Conservation (phyloP, 2,329 filamentous ascomycete genomes). For the Cercospora citrullina region DNA sequence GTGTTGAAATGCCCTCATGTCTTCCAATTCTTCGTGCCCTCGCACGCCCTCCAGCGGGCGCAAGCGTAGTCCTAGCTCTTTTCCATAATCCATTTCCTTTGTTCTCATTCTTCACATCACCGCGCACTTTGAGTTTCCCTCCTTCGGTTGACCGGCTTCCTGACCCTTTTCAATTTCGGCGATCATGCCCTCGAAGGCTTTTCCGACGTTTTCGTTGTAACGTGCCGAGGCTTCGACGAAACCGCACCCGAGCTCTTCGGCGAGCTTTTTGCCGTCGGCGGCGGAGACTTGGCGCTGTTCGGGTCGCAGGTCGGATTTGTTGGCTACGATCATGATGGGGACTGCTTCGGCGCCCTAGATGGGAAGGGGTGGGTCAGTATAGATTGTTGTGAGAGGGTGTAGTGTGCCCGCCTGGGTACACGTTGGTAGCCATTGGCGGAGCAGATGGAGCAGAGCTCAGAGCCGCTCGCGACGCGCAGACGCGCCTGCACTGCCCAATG, state of each 20-base stretch:
- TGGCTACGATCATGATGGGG: constrained; percentile 91
- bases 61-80: background rate
- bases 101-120: constrained; percentile 66
- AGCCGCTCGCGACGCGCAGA: background rate
- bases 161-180: constrained; percentile 85
- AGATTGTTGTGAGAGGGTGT: background rate
- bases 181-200: constrained; percentile 92
- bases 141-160: constrained; percentile 82
- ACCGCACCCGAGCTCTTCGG: constrained; percentile 84
- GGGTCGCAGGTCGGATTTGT: constrained; percentile 90
- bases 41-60: too few species aligned
- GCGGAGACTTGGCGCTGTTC: constrained; percentile 88
- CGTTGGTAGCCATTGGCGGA: background rate
- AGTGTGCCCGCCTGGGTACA: background rate
- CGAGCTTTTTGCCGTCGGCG: constrained; percentile 81
- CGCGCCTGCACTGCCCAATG: background rate
- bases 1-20: background rate
- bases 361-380: background rate
- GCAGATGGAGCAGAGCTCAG: background rate
- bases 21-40: background rate
- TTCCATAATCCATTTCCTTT: background rate
- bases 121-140: constrained; percentile 75
- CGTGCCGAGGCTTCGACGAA: constrained; percentile 94
- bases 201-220: constrained; percentile 89
- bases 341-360: constrained; percentile 78